Conservation (phyloP, 306 rosid genomes). For the Styphnolobium japonicum region DNA sequence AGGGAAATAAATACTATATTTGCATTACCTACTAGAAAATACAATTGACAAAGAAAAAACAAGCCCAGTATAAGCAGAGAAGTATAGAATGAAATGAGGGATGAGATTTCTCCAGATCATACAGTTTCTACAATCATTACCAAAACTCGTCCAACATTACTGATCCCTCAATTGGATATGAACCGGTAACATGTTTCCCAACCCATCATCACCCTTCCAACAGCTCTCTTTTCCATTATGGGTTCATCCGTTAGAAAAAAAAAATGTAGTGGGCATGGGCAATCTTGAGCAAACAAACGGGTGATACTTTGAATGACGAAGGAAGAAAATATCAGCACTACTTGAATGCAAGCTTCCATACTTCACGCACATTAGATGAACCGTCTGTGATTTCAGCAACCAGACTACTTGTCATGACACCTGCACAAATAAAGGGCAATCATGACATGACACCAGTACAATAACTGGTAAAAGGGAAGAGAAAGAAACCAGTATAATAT, state of each 20-base stretch:
- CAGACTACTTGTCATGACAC: conserved; percentile 56
- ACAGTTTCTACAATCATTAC: background rate
- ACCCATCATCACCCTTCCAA: background rate
- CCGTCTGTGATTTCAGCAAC: conserved; percentile 93
- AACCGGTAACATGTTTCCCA: background rate
- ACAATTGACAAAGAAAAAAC: background rate
- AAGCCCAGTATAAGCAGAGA: background rate
- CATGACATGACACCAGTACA: background rate
- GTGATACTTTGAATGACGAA: background rate
- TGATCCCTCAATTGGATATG: background rate
- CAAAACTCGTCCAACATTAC: background rate
- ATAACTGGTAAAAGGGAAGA: background rate
- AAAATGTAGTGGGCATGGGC: background rate
- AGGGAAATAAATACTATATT: background rate
- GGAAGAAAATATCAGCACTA: conserved; percentile 26
- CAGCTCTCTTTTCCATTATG: background rate
- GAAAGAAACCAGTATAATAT: background rate
- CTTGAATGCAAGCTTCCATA: conserved; percentile 81
- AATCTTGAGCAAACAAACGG: background rate
- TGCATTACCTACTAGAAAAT: background rate
- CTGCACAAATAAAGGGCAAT: conserved; percentile 39
- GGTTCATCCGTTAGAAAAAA: background rate
- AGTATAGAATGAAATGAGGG: background rate
- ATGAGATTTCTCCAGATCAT: background rate
- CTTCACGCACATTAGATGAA: conserved; percentile 88